Evolutionary conservation across 768 basidiomycete genomes (phyloP), one percentile per base, ranked within the genome.

Genomic region (Chiua virens): DNA sequence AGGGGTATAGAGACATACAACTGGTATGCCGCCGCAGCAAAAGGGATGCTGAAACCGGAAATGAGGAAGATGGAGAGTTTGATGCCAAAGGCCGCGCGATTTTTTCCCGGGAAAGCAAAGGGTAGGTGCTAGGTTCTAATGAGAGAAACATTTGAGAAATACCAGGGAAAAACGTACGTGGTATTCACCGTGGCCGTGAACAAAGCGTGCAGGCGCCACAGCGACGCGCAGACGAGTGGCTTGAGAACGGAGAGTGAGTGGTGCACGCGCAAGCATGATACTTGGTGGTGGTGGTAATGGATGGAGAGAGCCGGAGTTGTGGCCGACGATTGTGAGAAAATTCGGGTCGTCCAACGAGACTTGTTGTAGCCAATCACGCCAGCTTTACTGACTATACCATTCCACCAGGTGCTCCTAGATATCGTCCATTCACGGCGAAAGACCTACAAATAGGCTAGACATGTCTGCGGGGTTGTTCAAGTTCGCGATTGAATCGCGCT

Each of bases 21-120:
- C 67, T 89, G 87, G 62, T 76, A 81, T 35, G 62, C 67, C 5
- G 80, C 72, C 6, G 86, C 87, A 47, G 77, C 56, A 67, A 90
- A 83, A 23, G 88, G 88, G 54, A 89, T 79, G 50, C 77, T 67
- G 67, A 88, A 87, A 13, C 87, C 88, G 13, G 72, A 52, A 14
- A 65, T 42, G 49, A 90, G 74, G 68, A 61, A 73, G 45, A 53
- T 54, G 23, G 60, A 60, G 4, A 72, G 58, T 47, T 70, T 70
- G 34, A 61, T 20, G 15, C 60, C 72, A 51, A 82, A 83, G 11
- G 69, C 54, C n/a, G 58, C 53, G 59, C 78, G 83, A 50, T 74
- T 81, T 51, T 78, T 70, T 18, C 74, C 77, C 43, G 79, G 82
- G 57, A 69, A 78, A 50, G 68, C 67, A 67, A 83, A 86, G 15